A percentile compares a stretch with the other conserved stretches of the same genome.
Evolutionary conservation across 2,329 filamentous ascomycete genomes (phyloP).

Genomic region (Diaporthe vaccinii): DNA sequence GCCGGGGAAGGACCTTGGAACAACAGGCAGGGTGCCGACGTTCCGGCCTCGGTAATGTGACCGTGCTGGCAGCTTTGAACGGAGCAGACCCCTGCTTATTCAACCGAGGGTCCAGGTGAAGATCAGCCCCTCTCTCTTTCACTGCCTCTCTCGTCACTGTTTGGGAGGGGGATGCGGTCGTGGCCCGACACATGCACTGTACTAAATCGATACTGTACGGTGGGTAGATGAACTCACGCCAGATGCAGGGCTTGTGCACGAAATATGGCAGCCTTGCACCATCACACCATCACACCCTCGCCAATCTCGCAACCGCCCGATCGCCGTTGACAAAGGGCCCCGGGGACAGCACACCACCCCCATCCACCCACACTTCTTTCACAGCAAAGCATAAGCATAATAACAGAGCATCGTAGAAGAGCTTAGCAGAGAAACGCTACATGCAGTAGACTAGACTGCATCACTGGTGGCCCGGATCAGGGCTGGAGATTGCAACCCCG

Average conservation of each 20-base stretch:
- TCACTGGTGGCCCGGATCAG: slow-evolving; percentile 19
- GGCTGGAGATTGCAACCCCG: slow-evolving; percentile 30
- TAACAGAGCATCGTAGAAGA: background rate
- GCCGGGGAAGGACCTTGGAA: slow-evolving; percentile 17
- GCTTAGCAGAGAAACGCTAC: background rate
- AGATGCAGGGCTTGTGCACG: slow-evolving; percentile 33
- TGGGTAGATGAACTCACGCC: background rate
- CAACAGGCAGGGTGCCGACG: background rate
- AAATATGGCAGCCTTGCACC: slow-evolving; percentile 31
- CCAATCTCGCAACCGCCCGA: slow-evolving; percentile 36
- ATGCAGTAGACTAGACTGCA: background rate
- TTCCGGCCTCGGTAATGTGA: slow-evolving; percentile 32
- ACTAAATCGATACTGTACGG: background rate
- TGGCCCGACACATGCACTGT: slow-evolving; percentile 13
- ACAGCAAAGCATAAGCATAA: background rate
- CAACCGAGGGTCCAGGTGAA: slow-evolving; percentile 1
- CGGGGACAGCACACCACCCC: slow-evolving; percentile 24
- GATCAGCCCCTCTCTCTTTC: slow-evolving; percentile 1
- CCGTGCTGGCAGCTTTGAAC: background rate
- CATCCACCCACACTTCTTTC: background rate
- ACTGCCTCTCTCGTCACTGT: background rate
- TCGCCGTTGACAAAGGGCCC: slow-evolving; percentile 24
- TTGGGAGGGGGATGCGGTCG: background rate
- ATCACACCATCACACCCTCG: slow-evolving; percentile 29
- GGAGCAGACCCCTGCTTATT: slow-evolving; percentile 14